Base-by-base conservation (phyloP, 106 monocot species). In the Apostasia ramifera region DNA sequence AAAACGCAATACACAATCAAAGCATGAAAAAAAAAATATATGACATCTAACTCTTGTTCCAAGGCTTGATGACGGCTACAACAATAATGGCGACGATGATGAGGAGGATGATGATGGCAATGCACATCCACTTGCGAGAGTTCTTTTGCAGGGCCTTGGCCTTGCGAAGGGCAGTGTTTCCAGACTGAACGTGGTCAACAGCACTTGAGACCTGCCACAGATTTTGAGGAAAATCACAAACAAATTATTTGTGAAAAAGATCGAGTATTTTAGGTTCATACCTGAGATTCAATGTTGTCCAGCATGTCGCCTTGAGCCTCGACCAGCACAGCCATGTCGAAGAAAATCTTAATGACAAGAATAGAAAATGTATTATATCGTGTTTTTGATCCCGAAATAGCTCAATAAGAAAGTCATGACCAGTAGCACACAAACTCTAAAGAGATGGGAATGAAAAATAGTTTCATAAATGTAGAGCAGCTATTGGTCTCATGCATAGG, bases 101-200 rank as follows among this genome's bases (percentile, higher is more conserved):
- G 6, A 95, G 83, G 44, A 95, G 86, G 55, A 91, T 79, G n/a
- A 95, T 70, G 13, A 95, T 95, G 37, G 88, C 88, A 37, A 91
- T 86, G 84, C 95, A 91, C 88, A 89, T 91, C 85, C 95, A 95
- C 47, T 95, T 95, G 54, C 91, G 85, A 0, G 95, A 91, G 68
- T 79, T 95, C 79, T 82, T 95, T 67, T 86, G 91, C 52, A 95
- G 84, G 44, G 52, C 86, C 79, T 89, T 91, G 12, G 95, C 95
- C 50, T 84, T 88, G 59, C 84, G 88, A 43, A 95, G 86, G 1
- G 86, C 82, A 13, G 78, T 74, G 14, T 85, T 84, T 41, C 91
- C 95, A 44, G 86, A 78, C 53, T 88, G 85, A 8, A 95, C 82
- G 39, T 95, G 91, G 67, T 95, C 88, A 47, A 91, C 86, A 59